Conservation (phyloP, 495 filamentous ascomycete species). For the Trichoderma asperelloides region DNA sequence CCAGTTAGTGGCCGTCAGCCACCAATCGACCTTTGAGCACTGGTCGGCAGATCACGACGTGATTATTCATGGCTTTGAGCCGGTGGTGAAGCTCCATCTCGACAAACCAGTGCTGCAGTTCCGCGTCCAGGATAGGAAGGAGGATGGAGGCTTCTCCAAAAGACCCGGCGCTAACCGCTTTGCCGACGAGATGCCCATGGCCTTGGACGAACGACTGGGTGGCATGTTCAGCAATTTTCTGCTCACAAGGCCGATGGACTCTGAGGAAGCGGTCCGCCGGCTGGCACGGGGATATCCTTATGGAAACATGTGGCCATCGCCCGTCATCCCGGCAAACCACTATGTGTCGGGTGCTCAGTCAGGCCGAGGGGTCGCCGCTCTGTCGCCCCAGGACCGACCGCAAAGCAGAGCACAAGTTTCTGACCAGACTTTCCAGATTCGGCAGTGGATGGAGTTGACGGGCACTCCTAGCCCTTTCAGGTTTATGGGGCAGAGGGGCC, state of each 20-base stretch:
- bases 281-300: slow-evolving; percentile 29
- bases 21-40: slow-evolving; percentile 37
- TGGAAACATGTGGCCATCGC: slow-evolving; percentile 64
- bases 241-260: slow-evolving; percentile 33
- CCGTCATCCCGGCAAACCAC: slow-evolving; percentile 51
- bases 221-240: slow-evolving; percentile 35
- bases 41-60: slow-evolving; percentile 63
- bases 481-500: slow-evolving; percentile 1
- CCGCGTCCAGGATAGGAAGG: slow-evolving; percentile 19
- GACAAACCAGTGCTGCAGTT: slow-evolving; percentile 63
- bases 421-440: slow-evolving; percentile 59
- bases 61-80: slow-evolving; percentile 65
- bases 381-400: slow-evolving; percentile 31
- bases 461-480: slow-evolving; percentile 1
- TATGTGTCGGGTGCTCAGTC: slow-evolving; percentile 31
- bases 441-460: slow-evolving; percentile 54
- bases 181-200: slow-evolving; percentile 45
- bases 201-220: slow-evolving; percentile 26
- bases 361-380: slow-evolving; percentile 23
- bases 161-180: slow-evolving; percentile 20
- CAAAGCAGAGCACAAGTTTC: slow-evolving; percentile 43
- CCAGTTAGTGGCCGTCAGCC: slow-evolving; percentile 58
- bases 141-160: slow-evolving; percentile 11
- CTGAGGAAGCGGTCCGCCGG: slow-evolving; percentile 12
- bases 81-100: slow-evolving; percentile 57